A percentile compares a stretch with the other conserved stretches of the same genome.
Evolutionary conservation across 805 yeast genomes (phyloP).

Genomic region (Phaffomyces antillensis): DNA sequence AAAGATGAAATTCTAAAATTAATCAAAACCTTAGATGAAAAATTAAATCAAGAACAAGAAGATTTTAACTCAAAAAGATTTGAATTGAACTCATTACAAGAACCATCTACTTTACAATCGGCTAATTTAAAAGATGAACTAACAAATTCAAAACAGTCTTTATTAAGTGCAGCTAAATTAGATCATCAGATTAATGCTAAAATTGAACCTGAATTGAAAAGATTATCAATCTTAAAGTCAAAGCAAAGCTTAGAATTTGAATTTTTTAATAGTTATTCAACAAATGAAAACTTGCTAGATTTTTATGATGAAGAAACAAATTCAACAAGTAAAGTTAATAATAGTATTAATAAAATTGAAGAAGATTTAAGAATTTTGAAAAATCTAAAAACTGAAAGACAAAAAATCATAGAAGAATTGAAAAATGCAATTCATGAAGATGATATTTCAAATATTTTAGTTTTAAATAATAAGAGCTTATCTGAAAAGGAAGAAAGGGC

Average conservation of each 20-base stretch:
- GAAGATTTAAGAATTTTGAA: conserved; percentile 54
- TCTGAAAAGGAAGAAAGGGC: conserved; percentile 49
- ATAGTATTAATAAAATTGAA: conserved; percentile 44
- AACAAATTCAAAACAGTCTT: conserved; percentile 47
- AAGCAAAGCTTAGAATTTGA: conserved; percentile 26
- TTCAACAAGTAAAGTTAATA: conserved; percentile 22
- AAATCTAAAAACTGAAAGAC: conserved; percentile 56
- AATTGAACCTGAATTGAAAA: conserved; percentile 35
- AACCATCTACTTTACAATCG: conserved; percentile 29
- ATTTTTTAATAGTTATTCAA: conserved; percentile 11
- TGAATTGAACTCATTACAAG: conserved; percentile 29
- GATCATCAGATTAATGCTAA: conserved; percentile 48
- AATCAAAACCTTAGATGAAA: conserved; percentile 30
- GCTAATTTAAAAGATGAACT: conserved; percentile 47
- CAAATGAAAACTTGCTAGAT: conserved; percentile 52
- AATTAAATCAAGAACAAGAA: conserved; percentile 28
- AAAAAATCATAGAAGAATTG: conserved; percentile 52
- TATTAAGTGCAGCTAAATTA: conserved; percentile 53
- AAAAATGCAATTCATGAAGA: conserved; percentile 69
- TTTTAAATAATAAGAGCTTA: conserved; percentile 50
- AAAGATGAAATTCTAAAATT: conserved; percentile 32
- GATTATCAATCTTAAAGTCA: conserved; percentile 39
- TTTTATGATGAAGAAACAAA: conserved; percentile 42
- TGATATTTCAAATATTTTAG: conserved; percentile 72
- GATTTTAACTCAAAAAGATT: conserved; percentile 28